These are phyloP conservation scores for Solanum virginianum DNA, from an alignment of 257 asterid species.

Conservation along the genomic window DNA sequence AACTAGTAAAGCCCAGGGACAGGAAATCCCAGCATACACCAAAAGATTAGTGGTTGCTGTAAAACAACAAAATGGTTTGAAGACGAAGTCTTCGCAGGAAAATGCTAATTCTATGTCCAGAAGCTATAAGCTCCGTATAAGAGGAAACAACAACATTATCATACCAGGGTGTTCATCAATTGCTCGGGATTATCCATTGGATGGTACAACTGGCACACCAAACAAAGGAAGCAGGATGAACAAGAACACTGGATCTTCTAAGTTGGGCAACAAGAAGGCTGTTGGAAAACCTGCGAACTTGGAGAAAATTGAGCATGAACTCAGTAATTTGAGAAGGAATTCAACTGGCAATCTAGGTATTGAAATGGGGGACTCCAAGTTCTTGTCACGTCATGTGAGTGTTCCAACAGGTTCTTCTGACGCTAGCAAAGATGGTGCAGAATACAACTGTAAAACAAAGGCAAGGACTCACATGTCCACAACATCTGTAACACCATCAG, in stretches of 20 bases:
- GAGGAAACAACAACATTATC: not conserved
- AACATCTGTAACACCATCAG: not conserved
- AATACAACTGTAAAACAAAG: not conserved
- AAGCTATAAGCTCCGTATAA: not conserved
- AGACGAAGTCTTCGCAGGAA: not conserved
- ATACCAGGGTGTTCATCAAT: not conserved
- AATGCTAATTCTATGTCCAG: not conserved
- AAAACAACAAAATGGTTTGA: not conserved
- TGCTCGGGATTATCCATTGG: not conserved
- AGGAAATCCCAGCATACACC: not conserved
- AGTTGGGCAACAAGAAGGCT: not conserved
- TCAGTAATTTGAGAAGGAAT: constrained; percentile 1
- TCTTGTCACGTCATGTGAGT: constrained; percentile 10
- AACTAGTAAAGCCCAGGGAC: not conserved
- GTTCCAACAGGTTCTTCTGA: constrained; percentile 16
- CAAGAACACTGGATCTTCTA: not conserved
- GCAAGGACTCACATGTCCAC: not conserved
- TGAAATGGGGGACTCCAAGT: not conserved
- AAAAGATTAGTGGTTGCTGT: not conserved
- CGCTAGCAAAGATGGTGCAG: not conserved
- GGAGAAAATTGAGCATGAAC: not conserved
- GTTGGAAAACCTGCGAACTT: not conserved
- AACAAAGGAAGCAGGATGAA: not conserved
- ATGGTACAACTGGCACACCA: not conserved
- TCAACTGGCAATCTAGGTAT: constrained; percentile 3